Percentiles rank a stretch among this genome's conserved stretches.
Conservation (phyloP, 1,284 basidiomycete genomes). For the Coniferiporia sulphurascens region DNA sequence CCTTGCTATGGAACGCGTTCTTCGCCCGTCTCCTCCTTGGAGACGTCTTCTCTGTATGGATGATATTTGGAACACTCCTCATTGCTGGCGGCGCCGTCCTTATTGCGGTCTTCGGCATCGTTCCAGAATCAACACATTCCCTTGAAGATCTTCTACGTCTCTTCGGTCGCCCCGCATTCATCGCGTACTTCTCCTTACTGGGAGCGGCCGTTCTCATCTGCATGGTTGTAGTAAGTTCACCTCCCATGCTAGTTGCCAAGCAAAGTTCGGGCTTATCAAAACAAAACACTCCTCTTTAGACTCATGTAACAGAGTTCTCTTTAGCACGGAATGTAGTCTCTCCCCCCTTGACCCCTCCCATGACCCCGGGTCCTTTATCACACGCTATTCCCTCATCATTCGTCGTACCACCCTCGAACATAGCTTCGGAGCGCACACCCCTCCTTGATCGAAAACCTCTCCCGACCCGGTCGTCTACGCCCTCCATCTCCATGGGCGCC, state of each 20-base stretch:
- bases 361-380: slow-evolving; percentile 30
- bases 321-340: slow-evolving; percentile 31
- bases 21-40: slow-evolving; percentile 85
- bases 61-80: slow-evolving; percentile 81
- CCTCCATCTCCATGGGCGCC: slow-evolving; percentile 24
- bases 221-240: slow-evolving; percentile 56
- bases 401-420: slow-evolving; percentile 31
- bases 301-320: slow-evolving; percentile 36
- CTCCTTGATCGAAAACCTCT: slow-evolving; percentile 47
- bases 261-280: neutral
- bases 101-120: slow-evolving; percentile 90
- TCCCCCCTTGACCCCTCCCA: slow-evolving; percentile 29
- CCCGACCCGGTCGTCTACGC: slow-evolving; percentile 20
- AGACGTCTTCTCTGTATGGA: slow-evolving; percentile 81
- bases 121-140: slow-evolving; percentile 86
- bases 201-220: slow-evolving; percentile 58
- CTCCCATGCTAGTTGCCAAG: neutral
- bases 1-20: slow-evolving; percentile 92
- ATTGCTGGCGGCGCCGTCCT: slow-evolving; percentile 88
- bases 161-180: slow-evolving; percentile 76
- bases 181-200: slow-evolving; percentile 77
- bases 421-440: slow-evolving; percentile 53
- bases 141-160: slow-evolving; percentile 82
- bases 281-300: slow-evolving; percentile 23
- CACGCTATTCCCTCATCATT: slow-evolving; percentile 29